Evolutionary conservation across 73 alveolate species (phyloP), one percentile per base, ranked within the genome.

Genomic region (Tetrahymena thermophila): DNA sequence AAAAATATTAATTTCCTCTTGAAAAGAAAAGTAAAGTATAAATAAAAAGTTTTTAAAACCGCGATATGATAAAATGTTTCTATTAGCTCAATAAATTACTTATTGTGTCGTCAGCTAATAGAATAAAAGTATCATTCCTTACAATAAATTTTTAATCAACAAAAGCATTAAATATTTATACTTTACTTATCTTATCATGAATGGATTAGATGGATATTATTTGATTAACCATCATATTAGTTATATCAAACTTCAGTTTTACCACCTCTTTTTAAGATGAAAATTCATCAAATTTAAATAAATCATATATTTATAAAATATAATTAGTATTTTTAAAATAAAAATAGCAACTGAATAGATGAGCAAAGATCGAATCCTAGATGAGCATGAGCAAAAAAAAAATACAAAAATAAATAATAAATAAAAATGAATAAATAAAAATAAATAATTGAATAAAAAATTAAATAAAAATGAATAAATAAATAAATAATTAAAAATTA

Each of bases 281-380:
- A 19, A 40, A 43, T 83, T 3, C 94, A n/a, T 34, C 37, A 8
- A 13, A 35, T 2, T 84, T 35, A 7, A 15, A 21, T 15, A 17
- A 38, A 43, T 43, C 3, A 28, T 43, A 43, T n/a, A 38, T 40
- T 43, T 8, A 21, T 21, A 4, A n/a, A 23, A 38, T 85, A 85
- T 43, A 38, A 38, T 85, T 38, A 85, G 94, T 40, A 38, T 85
- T 43, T 38, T 43, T 43, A 21, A 34, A 85, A 50, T 9, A n/a
- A 3, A 28, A n/a, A 1, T n/a, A 25, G 94, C 56, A 8, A 19
- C 34, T n/a, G 21, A 23, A 1, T 3, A 25, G 94, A 43, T 85
- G 94, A 43, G 56, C 71, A 43, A 94, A 57, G 89, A 93, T 83
- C 40, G 84, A 83, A 83, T 71, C 93, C 35, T 37, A 94, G 85